phyloP scores from a whole-genome alignment of 306 rosid genomes.

The Spatholobus suberectus region DNA sequence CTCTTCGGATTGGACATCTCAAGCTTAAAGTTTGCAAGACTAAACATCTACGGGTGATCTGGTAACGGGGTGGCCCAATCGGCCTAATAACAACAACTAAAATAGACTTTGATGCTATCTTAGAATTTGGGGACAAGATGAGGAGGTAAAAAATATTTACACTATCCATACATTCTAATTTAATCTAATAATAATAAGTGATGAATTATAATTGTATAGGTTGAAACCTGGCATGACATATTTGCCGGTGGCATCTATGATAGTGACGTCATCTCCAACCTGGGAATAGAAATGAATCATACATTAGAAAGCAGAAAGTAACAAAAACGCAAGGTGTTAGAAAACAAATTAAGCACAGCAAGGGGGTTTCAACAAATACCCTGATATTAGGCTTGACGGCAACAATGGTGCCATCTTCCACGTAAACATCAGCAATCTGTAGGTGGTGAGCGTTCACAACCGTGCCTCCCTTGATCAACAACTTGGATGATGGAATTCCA shows the following conservation, averaged over 20 bases:
- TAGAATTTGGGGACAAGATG: background rate
- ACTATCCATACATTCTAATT: background rate
- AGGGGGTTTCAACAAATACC: constrained; percentile 33
- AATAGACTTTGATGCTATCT: background rate
- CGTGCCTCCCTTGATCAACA: constrained; percentile 75
- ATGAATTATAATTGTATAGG: background rate
- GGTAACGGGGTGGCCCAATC: background rate
- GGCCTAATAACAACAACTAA: background rate
- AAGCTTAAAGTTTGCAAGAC: background rate
- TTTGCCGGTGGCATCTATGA: constrained; percentile 80
- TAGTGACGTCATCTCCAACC: constrained; percentile 79
- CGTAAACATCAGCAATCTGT: constrained; percentile 80
- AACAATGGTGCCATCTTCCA: constrained; percentile 72
- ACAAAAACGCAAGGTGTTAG: background rate
- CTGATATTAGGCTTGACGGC: constrained; percentile 67
- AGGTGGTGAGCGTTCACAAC: constrained; percentile 75
- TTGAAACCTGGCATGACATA: constrained; percentile 91
- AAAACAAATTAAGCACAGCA: background rate
- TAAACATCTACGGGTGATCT: background rate
- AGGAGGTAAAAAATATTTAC: background rate
- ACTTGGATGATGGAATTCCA: constrained; percentile 51
- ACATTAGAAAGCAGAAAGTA: constrained; percentile 14
- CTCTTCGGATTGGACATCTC: background rate
- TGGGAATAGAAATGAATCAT: constrained; percentile 39
- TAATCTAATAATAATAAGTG: background rate